Evolutionary conservation across 2,329 filamentous ascomycete genomes (phyloP).

Genomic region (Bipolaris bicolor): DNA sequence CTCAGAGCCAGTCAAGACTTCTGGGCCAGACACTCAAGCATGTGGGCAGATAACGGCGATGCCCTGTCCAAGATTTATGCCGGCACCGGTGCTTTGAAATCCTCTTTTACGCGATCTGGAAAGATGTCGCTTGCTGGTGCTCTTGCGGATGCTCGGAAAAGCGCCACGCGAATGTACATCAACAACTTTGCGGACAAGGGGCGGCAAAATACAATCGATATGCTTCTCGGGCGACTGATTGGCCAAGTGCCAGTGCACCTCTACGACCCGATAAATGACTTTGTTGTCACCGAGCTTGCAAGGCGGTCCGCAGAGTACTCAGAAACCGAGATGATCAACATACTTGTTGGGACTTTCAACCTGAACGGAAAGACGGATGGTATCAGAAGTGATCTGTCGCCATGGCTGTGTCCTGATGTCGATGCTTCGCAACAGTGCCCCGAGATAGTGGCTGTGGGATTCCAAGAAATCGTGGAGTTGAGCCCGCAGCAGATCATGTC

Average conservation of each 20-base stretch:
- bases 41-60: constrained; percentile 98
- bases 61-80: constrained; percentile 94
- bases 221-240: constrained; percentile 83
- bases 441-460: constrained; percentile 87
- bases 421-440: constrained; percentile 67
- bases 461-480: constrained; percentile 97
- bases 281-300: constrained; percentile 76
- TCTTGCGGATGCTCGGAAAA: constrained; percentile 94
- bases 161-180: constrained; percentile 90
- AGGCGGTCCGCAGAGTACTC: constrained; percentile 75
- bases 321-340: constrained; percentile 72
- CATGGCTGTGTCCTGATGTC: constrained; percentile 80
- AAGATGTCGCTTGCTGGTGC: constrained; percentile 96
- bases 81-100: constrained; percentile 92
- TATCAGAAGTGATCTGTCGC: constrained; percentile 76
- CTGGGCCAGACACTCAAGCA: constrained; percentile 86
- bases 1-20: constrained; percentile 78
- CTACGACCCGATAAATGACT: constrained; percentile 94
- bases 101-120: constrained; percentile 89
- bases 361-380: constrained; percentile 86
- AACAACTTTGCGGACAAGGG: constrained; percentile 97
- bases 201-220: constrained; percentile 91
- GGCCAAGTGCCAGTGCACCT: constrained; percentile 84
- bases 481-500: constrained; percentile 99
- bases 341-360: constrained; percentile 92